Conservation (phyloP, 1,139 yeast genomes). For the Hyphopichia wangnamkhiaoensis region DNA sequence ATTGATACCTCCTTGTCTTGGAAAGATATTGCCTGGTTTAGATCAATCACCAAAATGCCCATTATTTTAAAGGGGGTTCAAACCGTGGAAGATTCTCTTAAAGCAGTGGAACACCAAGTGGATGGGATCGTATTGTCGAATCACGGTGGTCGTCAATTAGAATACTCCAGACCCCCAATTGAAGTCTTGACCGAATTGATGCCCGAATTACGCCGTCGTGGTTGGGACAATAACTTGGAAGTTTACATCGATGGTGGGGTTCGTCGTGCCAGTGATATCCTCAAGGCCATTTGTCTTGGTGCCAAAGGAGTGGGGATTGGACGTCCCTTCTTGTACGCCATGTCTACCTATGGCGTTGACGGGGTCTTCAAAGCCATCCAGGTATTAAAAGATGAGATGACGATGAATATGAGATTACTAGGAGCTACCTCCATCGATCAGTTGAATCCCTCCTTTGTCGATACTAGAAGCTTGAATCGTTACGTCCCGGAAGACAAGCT, state of each 20-base stretch:
- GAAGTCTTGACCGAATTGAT: conserved; percentile 67
- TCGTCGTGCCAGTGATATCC: conserved; percentile 66
- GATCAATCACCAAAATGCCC: conserved; percentile 61
- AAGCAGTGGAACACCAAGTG: conserved; percentile 62
- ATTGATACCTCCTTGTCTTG: conserved; percentile 76
- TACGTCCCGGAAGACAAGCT: conserved; percentile 38
- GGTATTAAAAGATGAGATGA: conserved; percentile 75
- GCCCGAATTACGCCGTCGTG: conserved; percentile 51
- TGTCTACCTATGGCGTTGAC: conserved; percentile 70
- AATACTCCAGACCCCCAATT: conserved; percentile 65
- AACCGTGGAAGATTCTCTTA: conserved; percentile 64
- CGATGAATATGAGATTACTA: conserved; percentile 83
- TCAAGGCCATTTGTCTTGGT: conserved; percentile 68
- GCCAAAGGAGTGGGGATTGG: conserved; percentile 77
- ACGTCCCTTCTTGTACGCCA: conserved; percentile 70
- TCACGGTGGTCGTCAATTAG: conserved; percentile 78
- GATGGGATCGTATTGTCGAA: conserved; percentile 68
- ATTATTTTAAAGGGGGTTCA: conserved; percentile 72
- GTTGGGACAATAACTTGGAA: conserved; percentile 50
- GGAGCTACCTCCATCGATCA: conserved; percentile 73
- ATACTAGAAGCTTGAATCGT: conserved; percentile 18
- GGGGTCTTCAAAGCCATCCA: conserved; percentile 83
- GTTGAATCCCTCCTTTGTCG: conserved; percentile 50
- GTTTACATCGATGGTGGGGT: conserved; percentile 67
- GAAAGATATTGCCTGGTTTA: conserved; percentile 64